A percentile compares a stretch with the other conserved stretches of the same genome.
phyloP scores from a whole-genome alignment of 331 rosid genomes.

The Pyracantha coccinea region DNA sequence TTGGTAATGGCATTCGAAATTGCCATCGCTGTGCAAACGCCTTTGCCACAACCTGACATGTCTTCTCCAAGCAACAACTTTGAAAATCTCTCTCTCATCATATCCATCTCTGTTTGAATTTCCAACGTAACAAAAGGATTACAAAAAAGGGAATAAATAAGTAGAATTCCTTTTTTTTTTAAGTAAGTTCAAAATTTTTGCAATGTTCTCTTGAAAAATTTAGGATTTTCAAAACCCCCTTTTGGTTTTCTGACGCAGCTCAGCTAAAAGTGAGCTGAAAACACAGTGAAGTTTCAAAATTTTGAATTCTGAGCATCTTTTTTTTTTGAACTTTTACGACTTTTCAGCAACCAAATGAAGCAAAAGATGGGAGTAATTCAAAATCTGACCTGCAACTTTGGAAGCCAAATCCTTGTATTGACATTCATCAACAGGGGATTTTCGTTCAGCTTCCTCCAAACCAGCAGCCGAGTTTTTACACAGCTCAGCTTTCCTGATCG shows the following conservation, averaged over 20 bases:
- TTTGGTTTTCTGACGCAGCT: background rate
- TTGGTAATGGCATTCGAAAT: conserved; percentile 49
- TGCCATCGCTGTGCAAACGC: conserved; percentile 39
- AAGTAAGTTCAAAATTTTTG: background rate
- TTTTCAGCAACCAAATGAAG: background rate
- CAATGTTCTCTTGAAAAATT: background rate
- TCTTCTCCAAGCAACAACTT: conserved; percentile 50
- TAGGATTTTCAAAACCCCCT: background rate
- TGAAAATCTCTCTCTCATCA: conserved; percentile 47
- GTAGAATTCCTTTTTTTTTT: too few relatives aligned
- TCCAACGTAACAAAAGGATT: background rate
- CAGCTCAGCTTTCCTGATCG: conserved; percentile 51
- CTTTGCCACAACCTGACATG: conserved; percentile 51
- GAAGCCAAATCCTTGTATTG: conserved; percentile 30
- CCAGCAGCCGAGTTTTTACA: conserved; percentile 38
- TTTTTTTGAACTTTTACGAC: background rate
- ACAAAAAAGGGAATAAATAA: background rate
- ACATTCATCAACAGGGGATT: conserved; percentile 24
- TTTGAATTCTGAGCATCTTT: background rate
- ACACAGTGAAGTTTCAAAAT: background rate
- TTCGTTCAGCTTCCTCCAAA: conserved; percentile 32
- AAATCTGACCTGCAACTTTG: conserved; percentile 49
- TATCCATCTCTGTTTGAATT: conserved; percentile 31
- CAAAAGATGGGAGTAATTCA: background rate
- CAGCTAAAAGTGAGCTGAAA: background rate